Conservation (phyloP, 306 rosid species). For the Dryas drummondii region DNA sequence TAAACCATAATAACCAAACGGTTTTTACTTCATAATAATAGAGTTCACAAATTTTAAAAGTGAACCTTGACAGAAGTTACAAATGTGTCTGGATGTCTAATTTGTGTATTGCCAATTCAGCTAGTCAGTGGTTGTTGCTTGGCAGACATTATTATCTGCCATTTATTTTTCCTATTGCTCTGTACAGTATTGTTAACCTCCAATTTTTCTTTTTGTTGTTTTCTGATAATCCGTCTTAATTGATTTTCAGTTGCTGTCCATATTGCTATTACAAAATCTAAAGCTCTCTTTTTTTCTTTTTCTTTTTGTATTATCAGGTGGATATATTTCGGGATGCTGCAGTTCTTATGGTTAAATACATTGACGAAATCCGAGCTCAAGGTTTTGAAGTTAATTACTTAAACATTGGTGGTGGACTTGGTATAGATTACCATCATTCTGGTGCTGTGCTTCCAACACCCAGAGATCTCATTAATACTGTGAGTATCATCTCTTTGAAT, state of each 20-base stretch:
- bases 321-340: slow-evolving; percentile 96
- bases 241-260: neutral
- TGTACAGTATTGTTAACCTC: neutral
- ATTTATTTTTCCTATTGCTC: neutral
- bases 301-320: slow-evolving; percentile 48
- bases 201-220: neutral
- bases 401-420: slow-evolving; percentile 96
- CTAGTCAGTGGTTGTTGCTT: neutral
- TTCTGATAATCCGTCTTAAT: neutral
- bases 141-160: neutral
- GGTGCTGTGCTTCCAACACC: slow-evolving; percentile 85
- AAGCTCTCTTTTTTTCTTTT: neutral
- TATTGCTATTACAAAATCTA: neutral
- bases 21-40: neutral
- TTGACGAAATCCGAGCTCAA: slow-evolving; percentile 80
- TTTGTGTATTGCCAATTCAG: neutral
- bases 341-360: slow-evolving; percentile 78
- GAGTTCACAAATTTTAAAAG: neutral
- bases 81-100: neutral
- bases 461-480: slow-evolving; percentile 85
- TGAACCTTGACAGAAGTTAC: neutral
- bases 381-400: slow-evolving; percentile 86
- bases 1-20: neutral
- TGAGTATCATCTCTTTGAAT: slow-evolving; percentile 34
- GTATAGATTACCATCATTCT: slow-evolving; percentile 87